Percentiles rank a stretch among this genome's conserved stretches.
phyloP scores from a whole-genome alignment of 345 rosid species.

The Citrus unshiu region DNA sequence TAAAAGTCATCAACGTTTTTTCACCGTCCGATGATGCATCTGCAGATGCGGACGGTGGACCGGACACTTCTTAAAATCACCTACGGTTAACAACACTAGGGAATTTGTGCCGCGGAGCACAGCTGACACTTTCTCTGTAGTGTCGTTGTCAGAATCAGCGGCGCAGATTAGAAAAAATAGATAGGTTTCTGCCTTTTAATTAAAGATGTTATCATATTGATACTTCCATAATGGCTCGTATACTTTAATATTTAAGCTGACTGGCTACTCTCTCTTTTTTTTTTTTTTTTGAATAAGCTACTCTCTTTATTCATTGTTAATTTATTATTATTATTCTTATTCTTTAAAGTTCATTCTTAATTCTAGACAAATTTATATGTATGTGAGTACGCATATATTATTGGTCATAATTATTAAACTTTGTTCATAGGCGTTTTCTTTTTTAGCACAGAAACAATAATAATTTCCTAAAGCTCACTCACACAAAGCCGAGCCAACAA shows the following conservation, averaged over 20 bases:
- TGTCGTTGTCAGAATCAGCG: slow-evolving; percentile 4
- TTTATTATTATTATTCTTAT: not conserved
- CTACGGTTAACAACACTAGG: not conserved
- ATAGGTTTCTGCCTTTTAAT: not conserved
- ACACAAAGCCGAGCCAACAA: not conserved
- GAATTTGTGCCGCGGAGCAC: not conserved
- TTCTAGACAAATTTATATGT: no score
- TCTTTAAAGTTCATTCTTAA: no score
- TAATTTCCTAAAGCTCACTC: not conserved
- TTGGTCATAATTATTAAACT: not conserved
- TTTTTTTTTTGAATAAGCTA: no score
- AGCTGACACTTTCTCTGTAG: not conserved
- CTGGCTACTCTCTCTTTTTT: not conserved
- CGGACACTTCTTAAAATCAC: not conserved
- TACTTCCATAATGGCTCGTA: not conserved
- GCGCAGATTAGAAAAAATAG: not conserved
- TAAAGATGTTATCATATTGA: no score
- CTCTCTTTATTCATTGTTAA: no score
- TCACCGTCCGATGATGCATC: not conserved
- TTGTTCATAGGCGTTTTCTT: no score
- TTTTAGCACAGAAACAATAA: no score
- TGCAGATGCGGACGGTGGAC: not conserved
- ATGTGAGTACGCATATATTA: not conserved
- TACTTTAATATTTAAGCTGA: not conserved
- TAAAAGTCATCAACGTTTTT: not conserved